Evolutionary conservation across 345 rosid genomes (phyloP), one percentile per base, ranked within the genome.

Genomic region (Pistacia vera): DNA sequence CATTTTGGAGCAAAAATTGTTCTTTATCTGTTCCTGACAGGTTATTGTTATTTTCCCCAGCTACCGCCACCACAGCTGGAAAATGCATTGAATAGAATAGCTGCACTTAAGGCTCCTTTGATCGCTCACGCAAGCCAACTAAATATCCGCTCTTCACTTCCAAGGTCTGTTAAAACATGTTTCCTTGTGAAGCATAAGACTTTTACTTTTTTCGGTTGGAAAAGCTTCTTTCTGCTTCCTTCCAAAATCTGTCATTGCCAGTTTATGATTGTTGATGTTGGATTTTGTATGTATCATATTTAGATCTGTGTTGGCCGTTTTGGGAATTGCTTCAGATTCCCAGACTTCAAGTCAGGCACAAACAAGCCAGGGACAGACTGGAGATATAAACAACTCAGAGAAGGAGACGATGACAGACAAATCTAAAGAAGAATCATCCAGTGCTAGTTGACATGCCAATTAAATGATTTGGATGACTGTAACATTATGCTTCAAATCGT

Each of bases 11-110:
- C 16, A 49, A 74, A 74, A 12, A 51, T 36, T 54, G 5, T 52
- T 12, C 44, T 33, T 63, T 44, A 57, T 56, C 46, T 75, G 51
- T 46, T 65, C 73, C 82, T 75, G 57, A 78, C 57, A 12, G 14
- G n/a, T 16, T 14, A 8, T 72, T 44, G 44, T 77, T 64, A 61
- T 63, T 57, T 78, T 60, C 72, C 72, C 73, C 91, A 93, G 99
- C 87, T 96, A 72, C 99, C 99, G 83, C 89, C 99, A 25, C 91
- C 93, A 36, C 99, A 93, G 78, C 85, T 96, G 63, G 98, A 88
- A 86, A 93, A 88, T 81, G 98, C 98, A 74, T 82, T 96, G 88
- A 88, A 89, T 80, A 89, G 88, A 80, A 85, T 83, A 25, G 71
- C 89, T 0, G 86, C 87, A 18, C 86, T 96, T 54, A 92, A 85